Base-by-base conservation (phyloP, 352 stramenopile species). In the Saprolegnia parasitica region DNA sequence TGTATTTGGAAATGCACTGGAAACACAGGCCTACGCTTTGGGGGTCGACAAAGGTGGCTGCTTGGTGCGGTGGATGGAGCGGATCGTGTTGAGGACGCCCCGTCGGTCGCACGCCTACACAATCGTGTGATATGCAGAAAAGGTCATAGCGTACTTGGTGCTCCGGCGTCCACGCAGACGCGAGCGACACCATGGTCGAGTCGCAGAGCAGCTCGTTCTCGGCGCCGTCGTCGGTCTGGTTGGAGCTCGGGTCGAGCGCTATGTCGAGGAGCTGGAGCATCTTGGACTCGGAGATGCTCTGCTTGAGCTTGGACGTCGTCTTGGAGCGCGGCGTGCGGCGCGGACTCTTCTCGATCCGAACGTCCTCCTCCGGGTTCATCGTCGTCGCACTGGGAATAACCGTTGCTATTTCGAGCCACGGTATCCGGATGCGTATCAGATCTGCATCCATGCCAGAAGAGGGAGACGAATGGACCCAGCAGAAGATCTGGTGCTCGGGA, bases 221-320 rank as follows among this genome's bases (percentile, higher is more conserved):
- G 29, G 29, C 29, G 29, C 29, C 29, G 40, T 67, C 58, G 49
- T 70, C 63, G 20, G 23, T 20, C 52, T 70, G 63, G 49, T 70
- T 70, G 54, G n/a, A 54, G 9, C 45, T 24, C 5, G 24, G 24
- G 23, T 70, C 63, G 5, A 70, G 18, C 10, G 54, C 37, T 18
- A 37, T 40, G 50, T 68, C 62, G 20, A 70, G 46, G 24, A 70
- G 62, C 42, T 70, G 63, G 4, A 70, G 63, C 63, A 70, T 62
- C 39, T 70, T 70, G 15, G 63, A 70, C 37, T 70, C 63, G 1
- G 63, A 70, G 13, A 70, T 70, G 20, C 24, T 70, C 39, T 70
- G 63, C 45, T 70, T 70, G 54, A 70, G 63, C 54, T 70, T 70
- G 16, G 63, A 58, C 49, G 49, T 60, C 32, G 63, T 45, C 23